Conservation (phyloP, 2,329 filamentous ascomycete species). For the Trichophaea hybrida region DNA sequence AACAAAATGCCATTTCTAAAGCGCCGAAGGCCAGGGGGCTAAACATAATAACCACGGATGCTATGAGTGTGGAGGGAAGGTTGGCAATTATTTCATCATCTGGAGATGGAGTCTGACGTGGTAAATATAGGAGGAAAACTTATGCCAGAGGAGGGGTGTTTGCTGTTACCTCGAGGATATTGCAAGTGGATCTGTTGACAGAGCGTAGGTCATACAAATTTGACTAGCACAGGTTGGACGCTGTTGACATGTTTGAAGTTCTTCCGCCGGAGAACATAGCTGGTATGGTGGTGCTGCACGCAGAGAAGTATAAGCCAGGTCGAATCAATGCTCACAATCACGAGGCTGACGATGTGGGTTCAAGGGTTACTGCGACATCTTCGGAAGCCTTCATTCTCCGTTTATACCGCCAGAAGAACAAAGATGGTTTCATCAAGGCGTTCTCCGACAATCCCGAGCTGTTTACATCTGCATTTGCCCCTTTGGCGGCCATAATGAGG, state of each 20-base stretch:
- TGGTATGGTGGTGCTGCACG: slow-evolving; percentile 74
- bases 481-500: slow-evolving; percentile 76
- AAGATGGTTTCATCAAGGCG: slow-evolving; percentile 82
- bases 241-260: slow-evolving; percentile 31
- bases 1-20: slow-evolving; percentile 83
- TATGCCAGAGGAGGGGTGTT: slow-evolving; percentile 82
- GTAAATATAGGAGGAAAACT: slow-evolving; percentile 58
- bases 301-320: slow-evolving; percentile 43
- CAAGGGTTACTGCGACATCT: slow-evolving; percentile 64
- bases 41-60: slow-evolving; percentile 85
- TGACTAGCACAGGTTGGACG: too few relatives aligned
- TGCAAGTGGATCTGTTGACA: slow-evolving; percentile 89
- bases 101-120: background rate
- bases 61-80: slow-evolving; percentile 65
- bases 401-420: slow-evolving; percentile 90
- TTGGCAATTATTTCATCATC: slow-evolving; percentile 24
- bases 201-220: slow-evolving; percentile 23
- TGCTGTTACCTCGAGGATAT: slow-evolving; percentile 86
- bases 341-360: too few relatives aligned
- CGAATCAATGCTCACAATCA: background rate
- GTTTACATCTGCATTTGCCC: slow-evolving; percentile 75
- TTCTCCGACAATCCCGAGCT: slow-evolving; percentile 90
- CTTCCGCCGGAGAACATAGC: slow-evolving; percentile 73
- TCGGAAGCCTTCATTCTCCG: slow-evolving; percentile 89
- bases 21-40: slow-evolving; percentile 69